Evolutionary conservation across 2,329 filamentous ascomycete genomes (phyloP), one percentile per base, ranked within the genome.

Genomic region (Hypoxylon sp.): DNA sequence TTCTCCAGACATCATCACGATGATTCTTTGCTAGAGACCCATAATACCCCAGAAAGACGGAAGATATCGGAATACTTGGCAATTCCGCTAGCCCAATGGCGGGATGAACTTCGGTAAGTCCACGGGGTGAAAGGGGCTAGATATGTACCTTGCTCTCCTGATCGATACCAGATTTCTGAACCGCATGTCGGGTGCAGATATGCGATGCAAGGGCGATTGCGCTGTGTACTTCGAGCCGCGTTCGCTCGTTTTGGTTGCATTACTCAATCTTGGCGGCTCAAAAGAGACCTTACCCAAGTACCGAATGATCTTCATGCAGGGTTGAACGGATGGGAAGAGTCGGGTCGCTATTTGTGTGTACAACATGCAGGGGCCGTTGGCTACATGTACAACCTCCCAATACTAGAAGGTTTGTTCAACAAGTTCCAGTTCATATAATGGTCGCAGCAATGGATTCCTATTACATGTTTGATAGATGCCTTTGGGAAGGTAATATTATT

Each of bases 151-250:
- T 33, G 20, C 20, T 31, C 33, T 50, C 62, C 42, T 61, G 46
- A 61, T 49, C 27, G 44, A 56, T 44, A 50, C 61, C 35, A 51
- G 65, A 46, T 33, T 58, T 20, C 46, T 27, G 20, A 67, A 65
- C 27, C n/a, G 54, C 64, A 65, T 68, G 64, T 49, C 57, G 53
- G 55, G 59, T 59, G 61, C 66, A 62, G 61, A 70, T 69, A 68
- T 72, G 69, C 58, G 40, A 72, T 70, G 69, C 69, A 72, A 72
- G 66, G 67, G 37, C 69, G 69, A 72, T 72, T 70, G 40, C 67
- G 64, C 64, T 54, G 67, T 64, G 59, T 53, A 68, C 44, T 10
- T 61, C 64, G 54, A 70, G 51, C 61, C 67, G 66, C 67, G 54
- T 48, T 59, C 58, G 66, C 25, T 62, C 40, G 17, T 48, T 58